Evolutionary conservation across 148 eudicot species (phyloP).

Genomic region (Hydrangea macrophylla): DNA sequence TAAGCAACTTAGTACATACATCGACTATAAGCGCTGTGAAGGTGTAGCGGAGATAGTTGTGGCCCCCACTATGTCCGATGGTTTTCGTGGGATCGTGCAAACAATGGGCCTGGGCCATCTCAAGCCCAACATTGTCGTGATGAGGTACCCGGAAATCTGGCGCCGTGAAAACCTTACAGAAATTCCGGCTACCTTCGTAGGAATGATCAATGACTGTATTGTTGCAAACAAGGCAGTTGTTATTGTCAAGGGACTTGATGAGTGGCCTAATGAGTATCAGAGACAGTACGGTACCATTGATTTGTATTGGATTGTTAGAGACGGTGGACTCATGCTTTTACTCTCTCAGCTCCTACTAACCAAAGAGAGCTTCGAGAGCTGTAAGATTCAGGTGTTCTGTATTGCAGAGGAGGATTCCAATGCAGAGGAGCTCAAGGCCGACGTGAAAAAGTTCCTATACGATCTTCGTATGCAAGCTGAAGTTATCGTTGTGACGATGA

Average conservation of each 20-base stretch:
- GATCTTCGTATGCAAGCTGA: conserved; percentile 97
- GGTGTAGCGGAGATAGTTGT: conserved; percentile 97
- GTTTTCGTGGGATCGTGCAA: conserved; percentile 85
- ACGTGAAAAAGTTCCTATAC: conserved; percentile 88
- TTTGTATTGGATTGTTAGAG: conserved; percentile 96
- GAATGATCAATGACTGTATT: conserved; percentile 90
- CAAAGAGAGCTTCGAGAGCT: conserved; percentile 91
- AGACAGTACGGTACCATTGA: conserved; percentile 93
- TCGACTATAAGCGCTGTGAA: conserved; percentile 93
- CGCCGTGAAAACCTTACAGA: conserved; percentile 87
- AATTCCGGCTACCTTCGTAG: conserved; percentile 91
- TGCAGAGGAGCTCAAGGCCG: conserved; percentile 82
- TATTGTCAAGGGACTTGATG: conserved; percentile 95
- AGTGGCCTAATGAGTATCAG: conserved; percentile 95
- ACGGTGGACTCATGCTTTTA: conserved; percentile 97
- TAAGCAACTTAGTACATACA: conserved; percentile 71
- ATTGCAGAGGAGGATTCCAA: conserved; percentile 97
- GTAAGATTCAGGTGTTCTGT: conserved; percentile 96
- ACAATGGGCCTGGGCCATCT: conserved; percentile 99
- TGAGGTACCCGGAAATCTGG: conserved; percentile 98
- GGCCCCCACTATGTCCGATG: conserved; percentile 91
- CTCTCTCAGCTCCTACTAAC: conserved; percentile 95
- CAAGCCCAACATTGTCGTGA: conserved; percentile 91
- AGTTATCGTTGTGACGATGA: conserved; percentile 84
- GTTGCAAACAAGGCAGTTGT: conserved; percentile 98